Percentiles rank a stretch among this genome's conserved stretches.
These are phyloP conservation scores for Colletotrichum sp. DNA, from an alignment of 2,329 filamentous ascomycete species.

Conservation along the genomic window DNA sequence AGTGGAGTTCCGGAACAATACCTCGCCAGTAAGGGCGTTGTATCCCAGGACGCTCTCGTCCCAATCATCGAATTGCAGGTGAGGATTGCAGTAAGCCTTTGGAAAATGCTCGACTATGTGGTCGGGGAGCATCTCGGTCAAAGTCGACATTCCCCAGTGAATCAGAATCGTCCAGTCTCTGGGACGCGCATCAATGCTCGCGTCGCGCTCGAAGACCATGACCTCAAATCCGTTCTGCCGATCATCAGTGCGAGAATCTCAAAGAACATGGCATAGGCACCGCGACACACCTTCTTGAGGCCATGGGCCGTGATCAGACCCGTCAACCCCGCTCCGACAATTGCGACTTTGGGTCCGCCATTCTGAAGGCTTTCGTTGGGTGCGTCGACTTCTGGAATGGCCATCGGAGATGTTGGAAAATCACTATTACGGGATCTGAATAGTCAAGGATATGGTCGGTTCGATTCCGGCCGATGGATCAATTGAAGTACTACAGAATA, in stretches of 20 bases:
- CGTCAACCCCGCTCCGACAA: constrained; percentile 43
- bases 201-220: constrained; percentile 35
- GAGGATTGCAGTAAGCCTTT: constrained; percentile 37
- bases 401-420: background rate
- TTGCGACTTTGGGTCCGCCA: constrained; percentile 29
- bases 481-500: background rate
- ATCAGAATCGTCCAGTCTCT: constrained; percentile 46
- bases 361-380: background rate
- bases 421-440: background rate
- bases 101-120: constrained; percentile 32
- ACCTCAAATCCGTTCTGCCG: constrained; percentile 36
- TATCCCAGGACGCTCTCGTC: constrained; percentile 35
- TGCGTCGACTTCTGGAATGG: background rate
- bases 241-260: background rate
- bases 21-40: constrained; percentile 38
- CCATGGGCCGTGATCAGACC: constrained; percentile 42
- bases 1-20: constrained; percentile 37
- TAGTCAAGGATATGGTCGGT: background rate
- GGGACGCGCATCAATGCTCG: constrained; percentile 28
- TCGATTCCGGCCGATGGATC: background rate
- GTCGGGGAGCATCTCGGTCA: constrained; percentile 37
- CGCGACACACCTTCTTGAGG: constrained; percentile 32
- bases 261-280: too few species aligned
- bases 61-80: constrained; percentile 33
- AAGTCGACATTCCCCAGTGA: constrained; percentile 42